Conservation (phyloP, 768 basidiomycete genomes). For the Tulasnella sp. region DNA sequence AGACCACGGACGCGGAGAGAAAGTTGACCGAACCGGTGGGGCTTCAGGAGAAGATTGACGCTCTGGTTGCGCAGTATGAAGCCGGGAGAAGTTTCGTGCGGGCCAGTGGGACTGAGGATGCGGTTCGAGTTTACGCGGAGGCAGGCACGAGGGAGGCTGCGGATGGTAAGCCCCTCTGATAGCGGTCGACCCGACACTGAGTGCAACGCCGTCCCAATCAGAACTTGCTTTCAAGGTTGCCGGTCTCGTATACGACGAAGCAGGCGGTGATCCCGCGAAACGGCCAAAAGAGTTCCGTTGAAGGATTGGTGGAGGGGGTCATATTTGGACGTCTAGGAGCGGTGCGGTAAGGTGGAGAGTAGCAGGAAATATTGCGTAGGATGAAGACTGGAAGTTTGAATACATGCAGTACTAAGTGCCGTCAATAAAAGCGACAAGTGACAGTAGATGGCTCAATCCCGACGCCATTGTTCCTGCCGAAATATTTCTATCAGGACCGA, state of each 20-base stretch:
- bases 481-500: too few species aligned
- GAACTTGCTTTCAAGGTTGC: conserved; percentile 86
- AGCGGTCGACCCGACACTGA: neutral
- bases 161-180: conserved; percentile 64
- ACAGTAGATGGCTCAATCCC: too few species aligned
- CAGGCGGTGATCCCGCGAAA: conserved; percentile 72
- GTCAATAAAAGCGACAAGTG: too few species aligned
- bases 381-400: neutral
- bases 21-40: conserved; percentile 77
- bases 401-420: too few species aligned
- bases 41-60: conserved; percentile 81
- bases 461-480: too few species aligned
- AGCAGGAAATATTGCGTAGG: neutral
- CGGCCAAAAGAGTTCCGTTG: conserved; percentile 82
- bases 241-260: conserved; percentile 80
- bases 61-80: conserved; percentile 73
- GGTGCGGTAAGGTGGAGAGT: neutral
- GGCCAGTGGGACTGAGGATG: conserved; percentile 97
- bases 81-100: conserved; percentile 91
- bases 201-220: conserved; percentile 42
- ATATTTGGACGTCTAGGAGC: neutral
- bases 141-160: conserved; percentile 72
- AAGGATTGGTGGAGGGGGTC: conserved; percentile 39
- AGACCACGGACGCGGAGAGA: conserved; percentile 92
- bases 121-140: conserved; percentile 96